These are phyloP conservation scores for Stemphylium lycopersici DNA, from an alignment of 2,329 filamentous ascomycete species.

Conservation along the genomic window DNA sequence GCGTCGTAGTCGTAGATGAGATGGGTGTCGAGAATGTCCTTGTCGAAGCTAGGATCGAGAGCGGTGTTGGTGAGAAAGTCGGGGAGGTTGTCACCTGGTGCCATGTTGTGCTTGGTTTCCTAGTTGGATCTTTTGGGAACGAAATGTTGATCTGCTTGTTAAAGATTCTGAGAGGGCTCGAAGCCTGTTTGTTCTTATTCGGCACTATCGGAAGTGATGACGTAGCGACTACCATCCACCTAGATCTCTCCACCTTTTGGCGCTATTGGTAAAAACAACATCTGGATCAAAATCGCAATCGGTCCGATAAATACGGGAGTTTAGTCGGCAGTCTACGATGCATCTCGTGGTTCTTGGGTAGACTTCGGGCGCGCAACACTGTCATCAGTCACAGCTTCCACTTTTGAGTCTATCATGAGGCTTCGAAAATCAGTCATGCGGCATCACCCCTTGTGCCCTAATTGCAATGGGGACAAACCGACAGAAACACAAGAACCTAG, in stretches of 20 bases:
- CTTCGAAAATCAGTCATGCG: no score
- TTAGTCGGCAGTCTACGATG: background rate
- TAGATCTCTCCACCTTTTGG: background rate
- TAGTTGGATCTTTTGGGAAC: background rate
- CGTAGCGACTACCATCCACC: background rate
- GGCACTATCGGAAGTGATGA: conserved; percentile 2
- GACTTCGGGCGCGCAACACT: no score
- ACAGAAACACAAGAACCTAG: background rate
- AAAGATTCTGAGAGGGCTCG: background rate
- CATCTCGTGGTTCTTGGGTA: no score
- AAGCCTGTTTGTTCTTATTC: background rate
- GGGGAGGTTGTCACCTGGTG: conserved; percentile 30
- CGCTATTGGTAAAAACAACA: background rate
- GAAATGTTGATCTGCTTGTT: background rate
- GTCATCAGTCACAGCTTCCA: no score
- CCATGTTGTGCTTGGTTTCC: conserved; percentile 18
- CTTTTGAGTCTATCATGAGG: no score
- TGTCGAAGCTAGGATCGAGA: conserved; percentile 51
- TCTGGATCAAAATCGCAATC: background rate
- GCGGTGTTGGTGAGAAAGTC: conserved; percentile 38
- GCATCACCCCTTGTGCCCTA: background rate
- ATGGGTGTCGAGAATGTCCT: conserved; percentile 61
- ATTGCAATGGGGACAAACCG: background rate
- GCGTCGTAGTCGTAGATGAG: conserved; percentile 65
- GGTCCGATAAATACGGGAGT: background rate